Conservation (phyloP, 169 alveolate species). For the Toxoplasma gondii region DNA sequence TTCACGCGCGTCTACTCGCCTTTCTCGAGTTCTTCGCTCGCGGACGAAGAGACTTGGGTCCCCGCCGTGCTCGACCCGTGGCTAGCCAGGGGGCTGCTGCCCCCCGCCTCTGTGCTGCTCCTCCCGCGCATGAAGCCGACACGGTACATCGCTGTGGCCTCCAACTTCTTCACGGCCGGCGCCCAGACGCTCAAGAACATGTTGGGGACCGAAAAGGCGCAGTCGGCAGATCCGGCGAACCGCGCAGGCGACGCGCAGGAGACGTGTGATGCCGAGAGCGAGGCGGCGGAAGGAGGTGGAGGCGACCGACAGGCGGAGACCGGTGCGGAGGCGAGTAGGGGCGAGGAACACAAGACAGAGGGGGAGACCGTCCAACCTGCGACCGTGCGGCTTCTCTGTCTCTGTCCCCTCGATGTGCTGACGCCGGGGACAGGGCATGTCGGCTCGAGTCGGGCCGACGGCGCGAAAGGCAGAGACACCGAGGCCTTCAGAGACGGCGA, state of each 20-base stretch:
- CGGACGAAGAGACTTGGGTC: not conserved
- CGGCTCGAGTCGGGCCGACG: not conserved
- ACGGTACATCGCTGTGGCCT: not conserved
- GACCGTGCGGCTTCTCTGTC: not conserved
- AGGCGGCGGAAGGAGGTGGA: too few relatives aligned
- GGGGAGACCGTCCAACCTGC: not conserved
- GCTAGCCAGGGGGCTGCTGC: not conserved
- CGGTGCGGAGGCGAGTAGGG: not conserved
- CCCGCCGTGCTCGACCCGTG: not conserved
- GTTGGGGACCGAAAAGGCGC: not conserved
- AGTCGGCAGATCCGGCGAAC: not conserved
- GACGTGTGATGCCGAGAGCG: not conserved
- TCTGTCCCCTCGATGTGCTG: not conserved
- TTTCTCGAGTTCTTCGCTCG: not conserved
- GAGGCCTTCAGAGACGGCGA: not conserved
- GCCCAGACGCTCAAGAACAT: not conserved
- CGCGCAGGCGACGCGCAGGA: not conserved
- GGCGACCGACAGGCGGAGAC: too few relatives aligned
- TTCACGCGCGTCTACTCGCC: slow-evolving; percentile 24
- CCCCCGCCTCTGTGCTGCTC: not conserved
- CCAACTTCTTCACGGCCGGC: not conserved
- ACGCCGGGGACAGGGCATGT: not conserved
- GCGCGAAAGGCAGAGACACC: not conserved
- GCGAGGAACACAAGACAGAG: not conserved
- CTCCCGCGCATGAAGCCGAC: not conserved